Evolutionary conservation across 345 rosid species (phyloP).

Genomic region (Nephelium lappaceum): DNA sequence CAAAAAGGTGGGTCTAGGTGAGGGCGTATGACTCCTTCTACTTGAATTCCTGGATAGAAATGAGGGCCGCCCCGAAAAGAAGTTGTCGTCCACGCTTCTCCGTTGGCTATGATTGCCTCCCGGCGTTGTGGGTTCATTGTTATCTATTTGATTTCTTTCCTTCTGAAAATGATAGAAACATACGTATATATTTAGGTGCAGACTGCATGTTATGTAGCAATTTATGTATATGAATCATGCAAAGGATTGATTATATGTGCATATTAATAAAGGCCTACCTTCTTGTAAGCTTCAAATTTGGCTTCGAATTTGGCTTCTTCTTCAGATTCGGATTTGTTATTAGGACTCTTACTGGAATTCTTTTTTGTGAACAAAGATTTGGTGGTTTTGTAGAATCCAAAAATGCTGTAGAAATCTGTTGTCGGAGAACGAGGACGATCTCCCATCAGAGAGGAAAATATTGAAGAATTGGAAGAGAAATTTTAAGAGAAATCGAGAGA

Average conservation of each 20-base stretch:
- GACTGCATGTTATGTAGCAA: too few species aligned
- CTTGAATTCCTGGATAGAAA: slow-evolving; percentile 31
- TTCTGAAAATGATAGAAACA: slow-evolving; percentile 15
- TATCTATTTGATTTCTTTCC: slow-evolving; percentile 31
- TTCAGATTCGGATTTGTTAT: slow-evolving; percentile 30
- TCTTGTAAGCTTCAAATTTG: slow-evolving; percentile 21
- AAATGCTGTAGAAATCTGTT: slow-evolving; percentile 37
- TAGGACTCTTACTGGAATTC: slow-evolving; percentile 35
- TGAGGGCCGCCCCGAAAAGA: slow-evolving; percentile 41
- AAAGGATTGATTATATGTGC: too few species aligned
- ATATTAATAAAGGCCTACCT: slow-evolving; percentile 13
- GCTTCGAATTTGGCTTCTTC: slow-evolving; percentile 24
- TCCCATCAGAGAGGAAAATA: slow-evolving; percentile 35
- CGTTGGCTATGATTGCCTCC: neutral
- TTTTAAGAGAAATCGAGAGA: neutral
- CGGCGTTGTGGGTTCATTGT: slow-evolving; percentile 31
- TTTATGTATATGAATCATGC: too few species aligned
- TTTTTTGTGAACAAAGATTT: slow-evolving; percentile 58
- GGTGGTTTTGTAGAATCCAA: slow-evolving; percentile 44
- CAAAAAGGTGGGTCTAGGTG: slow-evolving; percentile 44
- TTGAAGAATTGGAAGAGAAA: neutral
- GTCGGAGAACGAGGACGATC: slow-evolving; percentile 41
- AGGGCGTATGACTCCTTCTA: slow-evolving; percentile 53
- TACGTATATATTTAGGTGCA: neutral
- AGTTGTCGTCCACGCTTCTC: slow-evolving; percentile 48